Percentiles rank a stretch among this genome's conserved stretches.
phyloP scores from a whole-genome alignment of 495 filamentous ascomycete species.

The Thermothielavioides terrestris region DNA sequence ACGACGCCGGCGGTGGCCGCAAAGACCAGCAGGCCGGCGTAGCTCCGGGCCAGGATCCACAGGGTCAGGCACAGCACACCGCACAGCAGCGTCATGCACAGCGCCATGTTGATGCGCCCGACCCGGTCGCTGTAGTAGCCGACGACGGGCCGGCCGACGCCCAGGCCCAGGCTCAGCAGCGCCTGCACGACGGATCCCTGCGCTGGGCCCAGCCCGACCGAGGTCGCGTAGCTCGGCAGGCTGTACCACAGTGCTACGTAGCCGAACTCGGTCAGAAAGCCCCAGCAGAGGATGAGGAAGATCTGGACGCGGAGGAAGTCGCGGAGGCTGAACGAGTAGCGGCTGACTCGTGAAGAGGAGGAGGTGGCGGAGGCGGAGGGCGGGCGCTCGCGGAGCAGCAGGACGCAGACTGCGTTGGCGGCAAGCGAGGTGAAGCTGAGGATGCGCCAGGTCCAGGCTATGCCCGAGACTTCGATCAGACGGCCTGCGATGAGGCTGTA shows the following conservation, averaged over 20 bases:
- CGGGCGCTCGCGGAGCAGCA: slow-evolving; percentile 46
- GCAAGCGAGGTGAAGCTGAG: slow-evolving; percentile 44
- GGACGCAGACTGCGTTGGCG: slow-evolving; percentile 43
- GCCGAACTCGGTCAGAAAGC: slow-evolving; percentile 58
- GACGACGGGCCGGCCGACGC: slow-evolving; percentile 53
- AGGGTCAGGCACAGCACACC: slow-evolving; percentile 45
- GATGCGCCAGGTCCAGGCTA: slow-evolving; percentile 53
- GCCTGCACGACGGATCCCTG: slow-evolving; percentile 61
- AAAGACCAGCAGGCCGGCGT: slow-evolving; percentile 60
- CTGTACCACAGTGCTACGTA: slow-evolving; percentile 58
- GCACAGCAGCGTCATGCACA: slow-evolving; percentile 6
- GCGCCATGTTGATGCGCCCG: slow-evolving; percentile 58
- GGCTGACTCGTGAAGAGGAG: slow-evolving; percentile 38
- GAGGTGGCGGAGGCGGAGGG: slow-evolving; percentile 44
- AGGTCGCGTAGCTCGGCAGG: slow-evolving; percentile 53
- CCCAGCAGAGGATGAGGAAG: slow-evolving; percentile 53
- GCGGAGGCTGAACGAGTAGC: neutral
- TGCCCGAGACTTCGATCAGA: slow-evolving; percentile 46
- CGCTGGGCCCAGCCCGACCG: slow-evolving; percentile 48
- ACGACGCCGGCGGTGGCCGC: slow-evolving; percentile 53
- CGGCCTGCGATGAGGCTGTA: slow-evolving; percentile 41
- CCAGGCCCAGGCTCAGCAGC: slow-evolving; percentile 57
- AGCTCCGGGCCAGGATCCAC: slow-evolving; percentile 55
- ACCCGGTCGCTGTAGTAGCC: slow-evolving; percentile 54
- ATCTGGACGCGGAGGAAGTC: slow-evolving; percentile 44